Conservation (phyloP, 2,329 filamentous ascomycete genomes). For the Plectosphaerella cucumerina region DNA sequence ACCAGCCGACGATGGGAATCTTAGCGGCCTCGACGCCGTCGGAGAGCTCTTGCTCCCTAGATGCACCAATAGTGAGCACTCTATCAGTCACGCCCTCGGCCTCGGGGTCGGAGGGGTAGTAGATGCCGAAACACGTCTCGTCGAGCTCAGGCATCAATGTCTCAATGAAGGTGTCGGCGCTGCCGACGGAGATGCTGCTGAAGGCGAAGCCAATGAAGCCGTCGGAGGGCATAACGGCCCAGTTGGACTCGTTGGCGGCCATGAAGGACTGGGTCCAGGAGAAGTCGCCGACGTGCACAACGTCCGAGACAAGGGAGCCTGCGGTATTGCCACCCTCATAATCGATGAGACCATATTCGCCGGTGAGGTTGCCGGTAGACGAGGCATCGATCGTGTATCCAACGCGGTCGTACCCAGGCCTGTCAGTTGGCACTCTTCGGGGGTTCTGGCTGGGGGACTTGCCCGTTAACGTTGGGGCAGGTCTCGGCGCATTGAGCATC, state of each 20-base stretch:
- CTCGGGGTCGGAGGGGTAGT: too few species aligned
- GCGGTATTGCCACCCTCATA: slow-evolving; percentile 24
- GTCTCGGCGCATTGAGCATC: too few species aligned
- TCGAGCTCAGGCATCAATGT: slow-evolving; percentile 26
- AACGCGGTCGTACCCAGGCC: slow-evolving; percentile 15
- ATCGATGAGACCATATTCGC: slow-evolving; percentile 16
- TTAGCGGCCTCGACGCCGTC: slow-evolving; percentile 9
- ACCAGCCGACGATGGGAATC: slow-evolving; percentile 12
- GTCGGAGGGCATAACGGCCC: slow-evolving; percentile 22
- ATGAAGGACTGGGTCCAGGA: slow-evolving; percentile 25
- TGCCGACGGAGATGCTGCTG: slow-evolving; percentile 21
- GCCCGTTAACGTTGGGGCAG: too few species aligned
- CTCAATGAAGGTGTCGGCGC: slow-evolving; percentile 25
- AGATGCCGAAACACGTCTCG: slow-evolving; percentile 24
- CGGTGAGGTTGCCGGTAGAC: slow-evolving; percentile 18
- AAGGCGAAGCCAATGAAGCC: slow-evolving; percentile 31
- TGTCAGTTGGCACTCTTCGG: too few species aligned
- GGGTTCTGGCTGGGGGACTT: too few species aligned
- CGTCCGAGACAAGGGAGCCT: slow-evolving; percentile 21
- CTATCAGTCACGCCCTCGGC: too few species aligned
- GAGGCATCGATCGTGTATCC: slow-evolving; percentile 23
- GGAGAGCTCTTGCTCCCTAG: too few species aligned
- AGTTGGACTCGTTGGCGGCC: slow-evolving; percentile 21
- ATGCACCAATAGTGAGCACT: too few species aligned
- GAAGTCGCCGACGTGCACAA: slow-evolving; percentile 13